These are phyloP conservation scores for Pleurotus tuoliensis DNA, from an alignment of 768 basidiomycete species.

Conservation along the genomic window DNA sequence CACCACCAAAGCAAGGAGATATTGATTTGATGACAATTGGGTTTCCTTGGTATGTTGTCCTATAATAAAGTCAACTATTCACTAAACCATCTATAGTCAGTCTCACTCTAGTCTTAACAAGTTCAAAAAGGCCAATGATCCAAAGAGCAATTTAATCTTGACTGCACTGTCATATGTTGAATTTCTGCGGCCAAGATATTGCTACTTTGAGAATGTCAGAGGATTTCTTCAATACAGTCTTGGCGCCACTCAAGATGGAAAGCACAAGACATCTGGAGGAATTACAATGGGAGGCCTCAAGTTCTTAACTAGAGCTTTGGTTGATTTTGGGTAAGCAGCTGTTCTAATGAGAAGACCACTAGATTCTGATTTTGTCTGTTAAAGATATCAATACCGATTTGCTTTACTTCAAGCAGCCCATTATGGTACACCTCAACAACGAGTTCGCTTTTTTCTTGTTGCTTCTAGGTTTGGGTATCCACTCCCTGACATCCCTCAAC, in stretches of 20 bases:
- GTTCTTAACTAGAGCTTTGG: constrained; percentile 53
- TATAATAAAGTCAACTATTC: neutral
- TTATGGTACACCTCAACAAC: constrained; percentile 54
- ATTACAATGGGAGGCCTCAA: constrained; percentile 75
- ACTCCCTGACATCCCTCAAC: constrained; percentile 50
- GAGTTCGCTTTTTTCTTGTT: constrained; percentile 50
- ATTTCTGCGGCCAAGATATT: constrained; percentile 35
- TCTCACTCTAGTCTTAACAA: constrained; percentile 72
- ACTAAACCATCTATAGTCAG: constrained; percentile 44
- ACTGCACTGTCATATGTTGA: constrained; percentile 54
- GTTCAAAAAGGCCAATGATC: constrained; percentile 62
- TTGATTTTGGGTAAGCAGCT: constrained; percentile 57
- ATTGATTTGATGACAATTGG: constrained; percentile 66
- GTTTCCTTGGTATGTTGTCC: constrained; percentile 65
- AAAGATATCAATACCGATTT: constrained; percentile 52
- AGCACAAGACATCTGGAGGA: constrained; percentile 53
- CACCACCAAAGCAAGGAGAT: constrained; percentile 45
- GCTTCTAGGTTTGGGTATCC: constrained; percentile 38
- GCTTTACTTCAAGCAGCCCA: constrained; percentile 49
- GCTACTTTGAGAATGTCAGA: constrained; percentile 52
- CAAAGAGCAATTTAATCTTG: constrained; percentile 65
- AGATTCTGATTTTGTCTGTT: neutral
- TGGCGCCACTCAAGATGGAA: constrained; percentile 32
- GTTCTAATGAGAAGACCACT: neutral
- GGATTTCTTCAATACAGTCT: constrained; percentile 44